These are phyloP conservation scores for Lodderomyces pseudojiufengensis DNA, from an alignment of 1,139 yeast species.

Conservation along the genomic window DNA sequence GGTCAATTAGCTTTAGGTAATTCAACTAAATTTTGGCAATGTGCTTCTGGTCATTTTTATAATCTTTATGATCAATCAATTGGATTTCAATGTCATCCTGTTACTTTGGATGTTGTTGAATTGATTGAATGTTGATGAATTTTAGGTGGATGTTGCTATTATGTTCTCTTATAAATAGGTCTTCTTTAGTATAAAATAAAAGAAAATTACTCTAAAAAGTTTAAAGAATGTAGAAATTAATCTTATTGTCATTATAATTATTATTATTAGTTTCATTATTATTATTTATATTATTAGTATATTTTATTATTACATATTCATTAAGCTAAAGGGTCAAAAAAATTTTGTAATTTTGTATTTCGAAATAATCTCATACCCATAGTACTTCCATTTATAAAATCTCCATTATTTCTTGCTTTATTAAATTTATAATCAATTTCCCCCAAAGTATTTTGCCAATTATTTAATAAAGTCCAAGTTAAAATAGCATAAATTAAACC, in stretches of 20 bases:
- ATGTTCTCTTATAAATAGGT: not conserved
- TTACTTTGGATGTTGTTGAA: conserved; percentile 34
- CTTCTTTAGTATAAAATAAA: not conserved
- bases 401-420: conserved; percentile 15
- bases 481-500: conserved; percentile 27
- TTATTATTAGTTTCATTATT: too few relatives aligned
- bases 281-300: too few relatives aligned
- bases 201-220: not conserved
- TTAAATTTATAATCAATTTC: conserved; percentile 26
- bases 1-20: conserved; percentile 39
- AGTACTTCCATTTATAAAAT: conserved; percentile 26
- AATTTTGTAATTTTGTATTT: conserved; percentile 39
- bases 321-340: conserved; percentile 43
- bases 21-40: conserved; percentile 35
- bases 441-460: conserved; percentile 21
- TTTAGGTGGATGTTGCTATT: not conserved
- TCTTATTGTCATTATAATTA: too few relatives aligned
- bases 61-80: conserved; percentile 36
- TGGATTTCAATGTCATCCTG: conserved; percentile 34
- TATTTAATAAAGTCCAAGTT: conserved; percentile 20
- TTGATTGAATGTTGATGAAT: conserved; percentile 25
- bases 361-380: conserved; percentile 59
- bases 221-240: not conserved
- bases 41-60: conserved; percentile 42
- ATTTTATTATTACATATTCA: too few relatives aligned